Evolutionary conservation across 345 rosid genomes (phyloP), one percentile per base, ranked within the genome.

Genomic region (Zanthoxylum bungeanum): DNA sequence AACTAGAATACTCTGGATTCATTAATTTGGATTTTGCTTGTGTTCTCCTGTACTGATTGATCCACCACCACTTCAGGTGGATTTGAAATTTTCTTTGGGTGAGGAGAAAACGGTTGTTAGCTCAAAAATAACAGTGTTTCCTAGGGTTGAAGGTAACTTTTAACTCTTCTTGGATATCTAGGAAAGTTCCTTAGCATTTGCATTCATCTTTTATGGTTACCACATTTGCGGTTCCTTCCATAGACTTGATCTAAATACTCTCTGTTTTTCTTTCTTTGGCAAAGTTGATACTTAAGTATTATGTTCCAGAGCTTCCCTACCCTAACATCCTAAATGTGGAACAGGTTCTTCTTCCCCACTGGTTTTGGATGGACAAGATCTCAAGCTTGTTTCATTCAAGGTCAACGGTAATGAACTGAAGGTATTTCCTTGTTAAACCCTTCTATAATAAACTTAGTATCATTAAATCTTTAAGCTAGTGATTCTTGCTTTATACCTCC

Each of bases 51-150:
- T 64, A 34, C 73, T 73, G 56, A 69, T 69, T 34, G 21, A 69
- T n/a, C n/a, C n/a, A 64, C n/a, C 34, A 1, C 21, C 57, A 28
- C 34, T 80, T 73, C 82, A 93, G 99, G 92, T 93, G 85, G 93
- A 91, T 71, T 84, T 96, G 78, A 85, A 69, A 68, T 96, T 96
- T 84, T 74, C 80, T 39, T 80, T 96, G 67, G 99, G 92, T 27
- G 99, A 96, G 82, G 98, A 96, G 84, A 93, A 88, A 76, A 96
- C 99, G 28, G 81, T 84, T 76, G 99, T 93, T 77, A 83, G 87
- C 73, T 96, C 97, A 2, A 93, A 81, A 77, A 93, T 96, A 70
- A 73, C 85, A 57, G 90, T 93, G 53, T 44, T 68, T 40, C 96
- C 99, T 51, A 85, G 97, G 64, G 85, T 85, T 73, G 88, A 91